Base-by-base conservation (phyloP, 163 green algal genomes). In the Chlamydomonas reinhardtii region DNA sequence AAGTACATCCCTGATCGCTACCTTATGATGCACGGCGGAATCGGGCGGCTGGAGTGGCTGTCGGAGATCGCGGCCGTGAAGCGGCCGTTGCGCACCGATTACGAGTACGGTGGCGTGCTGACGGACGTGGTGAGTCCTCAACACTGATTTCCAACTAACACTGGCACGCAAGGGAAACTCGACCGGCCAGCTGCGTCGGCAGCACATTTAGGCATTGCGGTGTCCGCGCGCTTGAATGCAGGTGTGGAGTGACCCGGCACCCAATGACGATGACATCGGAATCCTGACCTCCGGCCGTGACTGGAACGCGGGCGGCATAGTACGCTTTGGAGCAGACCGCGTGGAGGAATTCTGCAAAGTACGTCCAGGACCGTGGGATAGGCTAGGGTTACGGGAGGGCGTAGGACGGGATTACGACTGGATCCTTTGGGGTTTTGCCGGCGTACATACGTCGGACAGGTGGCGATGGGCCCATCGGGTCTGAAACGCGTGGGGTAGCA, bases 11-110 rank as follows among this genome's bases (percentile, higher is more conserved):
- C 48, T 12, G 48, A 56, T 39, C 76, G 76, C 64, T 84, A 84
- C 64, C 76, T 84, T 0, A 31, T 84, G 62, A 65, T 84, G 37
- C 76, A 84, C 64, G 76, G 76, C 29, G 76, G 76, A 43, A 84
- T 84, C 9, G 76, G 76, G 6, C 76, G 76, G 29, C n/a, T 84
- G 39, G 64, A 75, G 17, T 64, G 27, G 12, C 39, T 84, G 29
- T 32, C 43, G 17, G 16, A 74, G 20, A 84, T 84, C 64, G 70
- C 59, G 31, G 54, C 14, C 35, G 76, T 65, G 35, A 27, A 64
- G 62, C 62, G 76, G 31, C 76, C 76, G 4, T 6, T 83, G 11
- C 62, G 31, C 20, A 37, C 27, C 12, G 37, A 32, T 20, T 0
- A 39, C 27, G 62, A 17, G 61, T 20, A 52, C 4, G 16, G 61